A percentile compares a stretch with the other conserved stretches of the same genome.
These are phyloP conservation scores for Mycena citricolor DNA, from an alignment of 1,284 basidiomycete species.

Conservation along the genomic window DNA sequence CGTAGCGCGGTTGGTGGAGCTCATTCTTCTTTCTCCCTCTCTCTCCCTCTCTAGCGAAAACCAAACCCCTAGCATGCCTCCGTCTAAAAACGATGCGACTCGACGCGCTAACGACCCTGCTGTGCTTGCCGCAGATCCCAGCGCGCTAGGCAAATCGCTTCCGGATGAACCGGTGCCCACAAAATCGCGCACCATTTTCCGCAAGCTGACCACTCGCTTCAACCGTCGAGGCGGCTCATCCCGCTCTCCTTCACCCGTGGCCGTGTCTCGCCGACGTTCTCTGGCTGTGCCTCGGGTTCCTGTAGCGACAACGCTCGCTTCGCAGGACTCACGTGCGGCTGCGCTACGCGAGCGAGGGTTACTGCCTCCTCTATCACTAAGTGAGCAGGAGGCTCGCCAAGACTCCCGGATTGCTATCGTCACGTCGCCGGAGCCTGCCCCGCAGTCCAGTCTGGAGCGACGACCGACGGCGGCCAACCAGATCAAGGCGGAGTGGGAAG, in stretches of 20 bases:
- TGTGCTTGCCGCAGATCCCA: too few species aligned
- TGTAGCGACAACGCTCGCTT: neutral
- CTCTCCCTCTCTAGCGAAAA: too few species aligned
- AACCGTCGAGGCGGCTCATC: slow-evolving; percentile 8
- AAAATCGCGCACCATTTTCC: slow-evolving; percentile 14
- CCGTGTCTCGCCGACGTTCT: slow-evolving; percentile 1
- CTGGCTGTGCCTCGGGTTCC: slow-evolving; percentile 6
- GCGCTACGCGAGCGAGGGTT: neutral
- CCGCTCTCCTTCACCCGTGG: slow-evolving; percentile 17
- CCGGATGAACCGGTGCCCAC: slow-evolving; percentile 7
- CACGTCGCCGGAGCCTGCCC: neutral
- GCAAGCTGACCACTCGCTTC: slow-evolving; percentile 19
- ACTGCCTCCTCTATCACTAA: neutral
- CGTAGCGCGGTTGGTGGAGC: neutral
- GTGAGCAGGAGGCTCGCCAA: neutral
- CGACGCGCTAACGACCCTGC: slow-evolving; percentile 11
- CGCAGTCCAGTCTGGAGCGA: slow-evolving; percentile 12
- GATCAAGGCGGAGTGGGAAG: slow-evolving; percentile 51
- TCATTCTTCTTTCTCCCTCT: neutral
- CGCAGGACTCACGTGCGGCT: neutral
- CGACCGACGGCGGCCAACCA: slow-evolving; percentile 42
- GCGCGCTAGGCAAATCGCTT: too few species aligned
- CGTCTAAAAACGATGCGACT: too few species aligned
- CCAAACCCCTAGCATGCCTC: too few species aligned
- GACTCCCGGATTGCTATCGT: neutral